Evolutionary conservation across 768 basidiomycete genomes (phyloP), one percentile per base, ranked within the genome.

Genomic region (Postia placenta): DNA sequence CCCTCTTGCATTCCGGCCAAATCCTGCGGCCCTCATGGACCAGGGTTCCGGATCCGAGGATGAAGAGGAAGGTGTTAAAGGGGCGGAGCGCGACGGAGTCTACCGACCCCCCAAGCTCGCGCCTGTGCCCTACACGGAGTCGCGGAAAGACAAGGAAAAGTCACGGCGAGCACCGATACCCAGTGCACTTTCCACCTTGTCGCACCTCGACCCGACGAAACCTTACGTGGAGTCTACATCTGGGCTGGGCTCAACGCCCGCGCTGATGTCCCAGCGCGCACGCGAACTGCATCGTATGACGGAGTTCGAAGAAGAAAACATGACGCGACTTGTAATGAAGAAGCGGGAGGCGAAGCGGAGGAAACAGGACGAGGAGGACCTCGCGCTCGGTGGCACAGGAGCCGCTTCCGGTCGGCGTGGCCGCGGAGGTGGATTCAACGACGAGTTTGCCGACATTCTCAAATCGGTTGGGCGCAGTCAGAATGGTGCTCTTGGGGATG

Each of bases 251-350:
- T 71, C 74, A 15, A 74, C 76, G 23, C 78, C 83, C 5, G 66
- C 80, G 3, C 64, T 83, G 11, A 81, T 83, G 19, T 74, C 76
- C 11, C 76, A 76, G 22, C 85, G 92, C 19, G 89, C 88, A 9
- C 78, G 81, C 15, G 86, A 93, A 60, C 74, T 97, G 47, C 78
- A 81, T 56, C 78, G 81, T 5, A 79, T 96, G 67, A 81, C 79
- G 44, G 84, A 91, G 53, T 98, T 90, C 64, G 95, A 98, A 69
- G 92, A 95, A 64, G 91, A 91, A 40, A 93, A 95, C 66, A 91
- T 97, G 69, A 89, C 87, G 30, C 83, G 95, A 39, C 60, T 97
- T 46, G 74, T 94, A 51, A 85, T 93, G 80, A 88, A 85, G 63
- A 97, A 97, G 74, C 83, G 81, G 60, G 92, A 95, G 39, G 76